A percentile compares a stretch with the other conserved stretches of the same genome.
These are phyloP conservation scores for Trichoderma afroharzianum DNA, from an alignment of 2,329 filamentous ascomycete species.

Conservation along the genomic window DNA sequence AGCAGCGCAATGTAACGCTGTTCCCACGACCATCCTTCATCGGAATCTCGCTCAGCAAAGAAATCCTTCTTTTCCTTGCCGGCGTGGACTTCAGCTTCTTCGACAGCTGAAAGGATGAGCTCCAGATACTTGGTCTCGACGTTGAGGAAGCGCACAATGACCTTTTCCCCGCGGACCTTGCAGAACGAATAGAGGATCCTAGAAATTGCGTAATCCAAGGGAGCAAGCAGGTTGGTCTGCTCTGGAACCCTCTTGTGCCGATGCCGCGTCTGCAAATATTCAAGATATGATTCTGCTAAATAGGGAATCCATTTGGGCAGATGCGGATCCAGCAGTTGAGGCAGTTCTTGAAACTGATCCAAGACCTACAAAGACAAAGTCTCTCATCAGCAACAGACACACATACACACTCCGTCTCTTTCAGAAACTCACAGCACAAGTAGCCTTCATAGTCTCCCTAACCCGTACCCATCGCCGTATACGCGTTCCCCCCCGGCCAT, in stretches of 20 bases:
- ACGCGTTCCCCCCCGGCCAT: conserved; percentile 39
- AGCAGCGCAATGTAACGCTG: conserved; percentile 82
- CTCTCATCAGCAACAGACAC: background rate
- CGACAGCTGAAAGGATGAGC: conserved; percentile 70
- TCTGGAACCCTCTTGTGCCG: conserved; percentile 36
- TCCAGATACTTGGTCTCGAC: conserved; percentile 87
- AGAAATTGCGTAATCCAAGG: conserved; percentile 68
- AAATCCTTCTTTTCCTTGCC: background rate
- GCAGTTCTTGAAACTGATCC: conserved; percentile 91
- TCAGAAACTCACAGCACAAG: conserved; percentile 39
- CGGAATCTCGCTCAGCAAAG: background rate
- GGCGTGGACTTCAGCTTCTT: conserved; percentile 46
- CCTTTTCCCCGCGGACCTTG: conserved; percentile 91
- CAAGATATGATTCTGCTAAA: conserved; percentile 72
- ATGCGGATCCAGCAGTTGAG: conserved; percentile 85
- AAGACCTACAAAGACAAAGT: conserved; percentile 46
- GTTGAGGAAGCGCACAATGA: conserved; percentile 84
- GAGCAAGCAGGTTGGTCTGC: conserved; percentile 42
- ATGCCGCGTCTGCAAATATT: conserved; percentile 51
- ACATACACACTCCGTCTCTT: background rate
- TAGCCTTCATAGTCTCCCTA: conserved; percentile 47
- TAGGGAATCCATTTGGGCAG: conserved; percentile 71
- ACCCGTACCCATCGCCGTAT: conserved; percentile 49
- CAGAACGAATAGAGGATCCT: conserved; percentile 83
- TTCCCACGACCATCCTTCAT: conserved; percentile 66